Evolutionary conservation across 768 basidiomycete genomes (phyloP), one percentile per base, ranked within the genome.

Genomic region (Mycena filopes): DNA sequence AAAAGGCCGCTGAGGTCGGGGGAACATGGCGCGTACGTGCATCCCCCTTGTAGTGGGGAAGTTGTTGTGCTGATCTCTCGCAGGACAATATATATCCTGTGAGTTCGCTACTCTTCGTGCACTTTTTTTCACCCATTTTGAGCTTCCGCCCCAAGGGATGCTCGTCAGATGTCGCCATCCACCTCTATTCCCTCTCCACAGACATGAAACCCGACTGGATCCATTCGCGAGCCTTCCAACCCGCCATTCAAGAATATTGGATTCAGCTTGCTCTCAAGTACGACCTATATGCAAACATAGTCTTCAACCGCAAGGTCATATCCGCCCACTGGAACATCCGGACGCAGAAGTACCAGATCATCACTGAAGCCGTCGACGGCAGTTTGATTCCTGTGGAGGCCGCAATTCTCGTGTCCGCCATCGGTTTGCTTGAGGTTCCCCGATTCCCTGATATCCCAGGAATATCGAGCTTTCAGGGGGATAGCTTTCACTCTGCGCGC

Each of bases 11-110:
- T 4, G 79, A 80, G 38, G 77, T 86, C 15, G 86, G 86, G 10
- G 84, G 85, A 36, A 84, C 84, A 29, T 86, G 86, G 85, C 76
- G 83, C 63, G 85, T 86, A 59, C 63, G 84, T 75, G 3, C 7
- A 6, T 29, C 21, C 18, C 3, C 9, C 36, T n/a, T n/a, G n/a
- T n/a, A n/a, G 12, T 21, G 26, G 9, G 9, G n/a, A 25, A 28
- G 15, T 33, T 5, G 51, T 31, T 12, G 25, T 36, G 16, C 36
- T 45, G 16, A 48, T 15, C 21, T 21, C 15, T 25, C 41, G 10
- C 16, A 82, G 81, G 76, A 78, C 54, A 78, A 80, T 38, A 71
- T 69, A 4, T 80, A 79, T 50, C 78, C 79, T 5, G 78, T 79
- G 42, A 58, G 56, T 33, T 36, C 23, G 20, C 40, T 26, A 25